Conservation (phyloP, 1,284 basidiomycete genomes). For the Ganoderma lucidum region DNA sequence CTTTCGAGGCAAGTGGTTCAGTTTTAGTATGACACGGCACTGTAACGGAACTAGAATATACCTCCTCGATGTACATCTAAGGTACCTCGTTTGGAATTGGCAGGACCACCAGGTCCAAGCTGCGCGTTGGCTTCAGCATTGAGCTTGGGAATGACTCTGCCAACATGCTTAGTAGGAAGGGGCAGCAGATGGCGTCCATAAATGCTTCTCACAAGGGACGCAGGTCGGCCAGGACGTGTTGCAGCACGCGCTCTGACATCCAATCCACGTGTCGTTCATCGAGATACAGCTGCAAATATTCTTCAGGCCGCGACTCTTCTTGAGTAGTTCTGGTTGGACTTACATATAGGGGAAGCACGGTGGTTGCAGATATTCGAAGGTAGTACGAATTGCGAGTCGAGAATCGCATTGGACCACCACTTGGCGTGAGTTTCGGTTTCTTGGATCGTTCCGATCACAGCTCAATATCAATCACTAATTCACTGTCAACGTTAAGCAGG, state of each 20-base stretch:
- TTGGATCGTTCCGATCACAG: background rate
- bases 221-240: conserved; percentile 75
- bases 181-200: background rate
- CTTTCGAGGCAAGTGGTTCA: conserved; percentile 45
- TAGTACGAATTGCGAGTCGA: conserved; percentile 72
- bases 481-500: no score
- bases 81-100: conserved; percentile 62
- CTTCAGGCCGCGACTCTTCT: background rate
- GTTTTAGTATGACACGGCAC: no score
- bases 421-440: background rate
- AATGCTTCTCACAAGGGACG: conserved; percentile 62
- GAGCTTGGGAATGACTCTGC: conserved; percentile 73
- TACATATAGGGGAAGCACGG: conserved; percentile 77
- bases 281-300: conserved; percentile 65
- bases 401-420: conserved; percentile 42
- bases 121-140: conserved; percentile 61
- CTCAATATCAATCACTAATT: no score
- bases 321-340: conserved; percentile 32
- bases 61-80: conserved; percentile 82
- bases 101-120: conserved; percentile 46
- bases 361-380: conserved; percentile 69
- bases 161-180: background rate
- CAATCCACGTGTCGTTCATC: conserved; percentile 81
- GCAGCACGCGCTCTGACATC: conserved; percentile 79
- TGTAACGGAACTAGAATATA: conserved; percentile 35